Conservation (phyloP, 2,329 filamentous ascomycete genomes). For the Aspergillus glaucus region DNA sequence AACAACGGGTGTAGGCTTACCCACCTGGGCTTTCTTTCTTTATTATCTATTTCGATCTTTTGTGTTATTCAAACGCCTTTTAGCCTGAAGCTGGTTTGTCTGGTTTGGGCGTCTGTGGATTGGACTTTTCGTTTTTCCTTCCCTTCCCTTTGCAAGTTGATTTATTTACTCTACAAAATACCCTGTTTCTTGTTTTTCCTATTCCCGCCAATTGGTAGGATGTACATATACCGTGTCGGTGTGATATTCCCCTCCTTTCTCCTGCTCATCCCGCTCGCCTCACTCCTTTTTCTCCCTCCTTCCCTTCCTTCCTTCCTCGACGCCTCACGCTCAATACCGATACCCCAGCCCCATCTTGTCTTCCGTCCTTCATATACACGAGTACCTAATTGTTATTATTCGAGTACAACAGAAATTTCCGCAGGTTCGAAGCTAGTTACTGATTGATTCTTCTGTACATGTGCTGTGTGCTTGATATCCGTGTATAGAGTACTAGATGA, state of each 20-base stretch:
- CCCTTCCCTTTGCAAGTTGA: background rate
- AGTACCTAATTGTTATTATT: slow-evolving; percentile 12
- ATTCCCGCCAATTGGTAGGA: background rate
- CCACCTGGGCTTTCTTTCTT: background rate
- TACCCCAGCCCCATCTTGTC: slow-evolving; percentile 21
- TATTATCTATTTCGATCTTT: slow-evolving; percentile 2
- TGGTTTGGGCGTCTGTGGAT: background rate
- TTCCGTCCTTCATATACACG: slow-evolving; percentile 3
- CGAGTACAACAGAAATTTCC: slow-evolving; percentile 12
- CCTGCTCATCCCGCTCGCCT: background rate
- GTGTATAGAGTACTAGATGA: background rate
- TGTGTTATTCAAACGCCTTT: background rate
- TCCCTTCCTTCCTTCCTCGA: slow-evolving; percentile 19
- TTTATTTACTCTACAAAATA: background rate
- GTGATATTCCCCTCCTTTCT: slow-evolving; percentile 2
- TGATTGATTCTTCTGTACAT: slow-evolving; percentile 3
- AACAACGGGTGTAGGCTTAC: background rate
- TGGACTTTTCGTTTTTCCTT: background rate
- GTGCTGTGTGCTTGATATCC: background rate
- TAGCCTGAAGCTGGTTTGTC: background rate
- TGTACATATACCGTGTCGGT: slow-evolving; percentile 21
- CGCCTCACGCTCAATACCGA: slow-evolving; percentile 28
- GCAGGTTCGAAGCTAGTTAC: slow-evolving; percentile 30
- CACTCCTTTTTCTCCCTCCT: background rate
- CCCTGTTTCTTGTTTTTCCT: slow-evolving; percentile 2